Evolutionary conservation across 2,329 filamentous ascomycete genomes (phyloP), one percentile per base, ranked within the genome.

Genomic region (Didymella sp.): DNA sequence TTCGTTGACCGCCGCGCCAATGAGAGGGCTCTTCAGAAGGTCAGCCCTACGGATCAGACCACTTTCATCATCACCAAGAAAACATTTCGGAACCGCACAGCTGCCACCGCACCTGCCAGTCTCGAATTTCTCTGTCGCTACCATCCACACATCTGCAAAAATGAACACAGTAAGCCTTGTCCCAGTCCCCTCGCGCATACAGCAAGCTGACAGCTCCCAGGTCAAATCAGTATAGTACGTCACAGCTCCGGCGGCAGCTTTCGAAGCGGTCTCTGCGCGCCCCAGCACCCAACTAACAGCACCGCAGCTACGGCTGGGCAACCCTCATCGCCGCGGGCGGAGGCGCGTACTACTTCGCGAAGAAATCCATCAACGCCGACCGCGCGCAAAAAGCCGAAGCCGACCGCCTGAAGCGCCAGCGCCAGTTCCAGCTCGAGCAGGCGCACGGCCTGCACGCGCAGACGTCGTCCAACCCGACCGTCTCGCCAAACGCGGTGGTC

Each of bases 291-390:
- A 42, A 42, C 58, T 60, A 56, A 66, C 64, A 64, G n/a, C 40
- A 7, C 21, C 1, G 56, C 58, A 96, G 92, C 90, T 81, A 94
- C 72, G 95, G 95, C 73, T 97, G 92, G 95, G 93, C 91, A 68
- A 85, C 92, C 46, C 85, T 98, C 51, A 95, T 93, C 74, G 83
- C 69, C 49, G 92, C 93, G 66, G 95, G 94, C 73, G 95, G 87
- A 64, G 91, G 89, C 62, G 92, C 94, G 71, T 99, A 98, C 83
- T 92, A 91, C 81, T 96, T 97, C 76, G 95, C 95, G 63, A 99
- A 99, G 84, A 85, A 87, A 73, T 89, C 88, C 76, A 96, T 99
- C 84, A 96, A 97, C 75, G 90, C 90, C 67, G 92, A 97, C 78
- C 90, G 94, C 63, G 87, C 89, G 59, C 84, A 86, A 67, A 88